Evolutionary conservation across 2,329 filamentous ascomycete species (phyloP).

Genomic region (Gremmenia infestans): DNA sequence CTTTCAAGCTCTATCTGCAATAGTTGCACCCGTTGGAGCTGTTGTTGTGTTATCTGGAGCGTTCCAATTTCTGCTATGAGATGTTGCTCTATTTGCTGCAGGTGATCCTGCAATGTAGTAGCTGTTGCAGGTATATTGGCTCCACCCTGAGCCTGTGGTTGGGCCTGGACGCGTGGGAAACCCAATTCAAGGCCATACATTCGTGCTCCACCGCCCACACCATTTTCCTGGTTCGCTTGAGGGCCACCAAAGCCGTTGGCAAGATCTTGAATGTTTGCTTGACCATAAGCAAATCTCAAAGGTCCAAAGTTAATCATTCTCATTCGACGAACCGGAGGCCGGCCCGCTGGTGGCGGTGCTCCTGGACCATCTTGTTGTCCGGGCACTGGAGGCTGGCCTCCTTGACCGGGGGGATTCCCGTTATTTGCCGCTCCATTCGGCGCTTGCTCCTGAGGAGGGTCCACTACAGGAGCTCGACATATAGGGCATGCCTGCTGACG

Average conservation of each 20-base stretch:
- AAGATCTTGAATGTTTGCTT: conserved; percentile 61
- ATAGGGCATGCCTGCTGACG: conserved; percentile 96
- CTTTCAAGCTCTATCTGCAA: conserved; percentile 64
- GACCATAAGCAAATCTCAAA: conserved; percentile 65
- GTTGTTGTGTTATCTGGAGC: conserved; percentile 59
- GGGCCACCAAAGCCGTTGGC: conserved; percentile 56
- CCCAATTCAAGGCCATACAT: conserved; percentile 33
- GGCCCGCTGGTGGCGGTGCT: conserved; percentile 30
- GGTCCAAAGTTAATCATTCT: conserved; percentile 70
- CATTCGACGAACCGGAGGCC: conserved; percentile 38
- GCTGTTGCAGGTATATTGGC: conserved; percentile 14
- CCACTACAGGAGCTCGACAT: conserved; percentile 76
- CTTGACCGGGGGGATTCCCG: conserved; percentile 24
- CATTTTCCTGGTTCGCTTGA: conserved; percentile 34
- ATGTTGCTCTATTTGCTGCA: conserved; percentile 63
- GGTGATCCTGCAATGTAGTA: conserved; percentile 47
- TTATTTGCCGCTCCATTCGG: conserved; percentile 22
- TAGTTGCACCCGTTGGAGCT: conserved; percentile 62
- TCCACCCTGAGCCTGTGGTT: conserved; percentile 15
- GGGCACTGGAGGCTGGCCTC: conserved; percentile 27
- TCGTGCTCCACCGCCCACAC: conserved; percentile 21
- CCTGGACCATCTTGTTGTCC: conserved; percentile 37
- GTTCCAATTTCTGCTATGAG: conserved; percentile 62
- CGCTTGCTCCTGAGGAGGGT: conserved; percentile 33
- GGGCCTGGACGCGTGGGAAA: conserved; percentile 26